Base-by-base conservation (phyloP, 2,329 filamentous ascomycete species). In the Coniella lustricola region DNA sequence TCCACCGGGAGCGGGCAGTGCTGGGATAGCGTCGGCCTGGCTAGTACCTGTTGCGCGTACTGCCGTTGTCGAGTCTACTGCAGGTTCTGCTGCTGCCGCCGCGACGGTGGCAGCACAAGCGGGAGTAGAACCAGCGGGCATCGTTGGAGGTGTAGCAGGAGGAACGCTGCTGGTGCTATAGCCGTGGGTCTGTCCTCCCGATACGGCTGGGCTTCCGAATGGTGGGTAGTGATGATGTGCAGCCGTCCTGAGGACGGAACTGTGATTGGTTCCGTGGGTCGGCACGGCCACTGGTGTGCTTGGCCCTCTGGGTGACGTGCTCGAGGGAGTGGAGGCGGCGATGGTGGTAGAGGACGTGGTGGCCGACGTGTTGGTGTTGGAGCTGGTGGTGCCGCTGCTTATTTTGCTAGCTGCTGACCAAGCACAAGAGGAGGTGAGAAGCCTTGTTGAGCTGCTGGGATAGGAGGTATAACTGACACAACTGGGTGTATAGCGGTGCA, bases 1-100 rank as follows among this genome's bases (percentile, higher is more conserved):
- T n/a, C 2, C 57, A 54, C 41, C 49, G 54, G 22, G 17, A 32
- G 44, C 44, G 35, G 44, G 44, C 12, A 46, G 44, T 7, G 44
- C 34, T 13, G 44, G 44, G 16, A 22, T 4, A 10, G 22, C 25
- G 31, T 4, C 3, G 32, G 25, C 5, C 25, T 29, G 25, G 25
- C 9, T 13, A 17, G 33, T 22, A 8, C 33, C 33, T 2, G 21
- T 4, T 1, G 17, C 42, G 16, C 5, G n/a, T 41, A 25, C 25
- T 41, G 38, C n/a, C 12, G 5, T 44, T 34, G 38, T 20, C 16
- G 8, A 9, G 13, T 22, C 36, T n/a, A n/a, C 14, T 40, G 21
- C 21, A n/a, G 37, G 13, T 21, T 39, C 37, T 39, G 37, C 12
- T 4, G 36, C 18, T 22, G 20, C 20, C n/a, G 12, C 12, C n/a